Conservation (phyloP, 768 basidiomycete species). For the Leccinum variicolor region DNA sequence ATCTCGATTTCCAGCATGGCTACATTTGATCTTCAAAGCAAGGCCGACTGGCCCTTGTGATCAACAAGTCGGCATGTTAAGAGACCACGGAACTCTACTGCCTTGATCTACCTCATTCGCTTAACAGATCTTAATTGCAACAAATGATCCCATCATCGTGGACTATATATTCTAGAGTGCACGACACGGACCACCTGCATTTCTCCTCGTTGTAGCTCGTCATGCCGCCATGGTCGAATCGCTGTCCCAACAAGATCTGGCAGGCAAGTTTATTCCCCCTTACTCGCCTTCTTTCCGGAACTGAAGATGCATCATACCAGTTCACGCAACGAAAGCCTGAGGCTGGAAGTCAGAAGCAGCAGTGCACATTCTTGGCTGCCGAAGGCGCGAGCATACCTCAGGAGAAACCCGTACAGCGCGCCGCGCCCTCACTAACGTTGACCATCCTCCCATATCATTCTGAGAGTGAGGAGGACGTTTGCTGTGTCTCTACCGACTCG, state of each 20-base stretch:
- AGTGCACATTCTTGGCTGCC: slow-evolving; percentile 12
- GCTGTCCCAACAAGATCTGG: background rate
- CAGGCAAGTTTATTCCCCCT: slow-evolving; percentile 5
- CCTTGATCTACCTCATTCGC: background rate
- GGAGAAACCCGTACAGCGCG: slow-evolving; percentile 4
- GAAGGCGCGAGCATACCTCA: slow-evolving; percentile 18
- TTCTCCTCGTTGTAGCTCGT: background rate
- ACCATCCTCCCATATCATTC: background rate
- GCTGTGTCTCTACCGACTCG: background rate
- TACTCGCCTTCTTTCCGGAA: background rate
- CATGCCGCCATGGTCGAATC: slow-evolving; percentile 3
- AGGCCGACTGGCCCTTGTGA: background rate
- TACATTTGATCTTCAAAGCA: background rate
- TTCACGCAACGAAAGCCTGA: background rate
- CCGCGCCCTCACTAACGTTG: background rate
- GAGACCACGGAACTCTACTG: background rate
- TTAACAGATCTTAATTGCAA: background rate
- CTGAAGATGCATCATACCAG: background rate
- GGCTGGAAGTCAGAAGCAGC: slow-evolving; percentile 2
- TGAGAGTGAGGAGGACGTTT: background rate
- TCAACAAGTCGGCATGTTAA: background rate
- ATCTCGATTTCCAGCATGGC: background rate
- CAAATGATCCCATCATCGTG: background rate
- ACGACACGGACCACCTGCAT: background rate
- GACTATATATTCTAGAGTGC: background rate